phyloP scores from a whole-genome alignment of 1,284 basidiomycete species.

The Apiotrichum akiyoshidainum region DNA sequence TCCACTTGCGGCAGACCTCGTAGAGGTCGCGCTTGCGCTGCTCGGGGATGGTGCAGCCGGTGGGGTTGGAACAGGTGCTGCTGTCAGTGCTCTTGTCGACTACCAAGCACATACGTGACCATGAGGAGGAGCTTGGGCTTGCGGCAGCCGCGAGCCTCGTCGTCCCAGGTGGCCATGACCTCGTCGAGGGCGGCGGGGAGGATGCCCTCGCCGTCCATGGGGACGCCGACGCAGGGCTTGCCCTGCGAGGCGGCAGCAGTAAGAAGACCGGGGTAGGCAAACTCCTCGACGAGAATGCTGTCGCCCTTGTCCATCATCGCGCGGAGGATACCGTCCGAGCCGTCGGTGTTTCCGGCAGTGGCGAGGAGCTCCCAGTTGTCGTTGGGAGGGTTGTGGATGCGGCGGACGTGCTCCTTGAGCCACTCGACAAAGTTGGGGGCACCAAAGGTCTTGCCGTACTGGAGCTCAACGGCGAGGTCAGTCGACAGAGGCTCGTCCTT shows the following conservation, averaged over 20 bases:
- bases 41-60: conserved; percentile 64
- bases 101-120: conserved; percentile 29
- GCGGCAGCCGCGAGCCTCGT: conserved; percentile 55
- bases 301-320: conserved; percentile 35
- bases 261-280: conserved; percentile 59
- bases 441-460: conserved; percentile 37
- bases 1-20: conserved; percentile 68
- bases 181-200: conserved; percentile 59
- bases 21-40: conserved; percentile 71
- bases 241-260: conserved; percentile 55
- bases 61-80: conserved; percentile 63
- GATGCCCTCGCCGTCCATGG: conserved; percentile 69
- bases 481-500: conserved; percentile 29
- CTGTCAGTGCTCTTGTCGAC: conserved; percentile 1
- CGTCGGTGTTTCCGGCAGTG: conserved; percentile 44
- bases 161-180: conserved; percentile 64
- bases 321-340: conserved; percentile 35
- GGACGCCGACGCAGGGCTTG: conserved; percentile 59
- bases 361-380: conserved; percentile 32
- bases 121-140: conserved; percentile 52
- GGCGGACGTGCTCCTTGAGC: conserved; percentile 33
- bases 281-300: conserved; percentile 42
- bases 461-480: conserved; percentile 35
- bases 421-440: conserved; percentile 32
- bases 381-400: conserved; percentile 33